Percentiles rank a stretch among this genome's conserved stretches.
Evolutionary conservation across 768 basidiomycete genomes (phyloP).

Genomic region (Trametes meyenii): DNA sequence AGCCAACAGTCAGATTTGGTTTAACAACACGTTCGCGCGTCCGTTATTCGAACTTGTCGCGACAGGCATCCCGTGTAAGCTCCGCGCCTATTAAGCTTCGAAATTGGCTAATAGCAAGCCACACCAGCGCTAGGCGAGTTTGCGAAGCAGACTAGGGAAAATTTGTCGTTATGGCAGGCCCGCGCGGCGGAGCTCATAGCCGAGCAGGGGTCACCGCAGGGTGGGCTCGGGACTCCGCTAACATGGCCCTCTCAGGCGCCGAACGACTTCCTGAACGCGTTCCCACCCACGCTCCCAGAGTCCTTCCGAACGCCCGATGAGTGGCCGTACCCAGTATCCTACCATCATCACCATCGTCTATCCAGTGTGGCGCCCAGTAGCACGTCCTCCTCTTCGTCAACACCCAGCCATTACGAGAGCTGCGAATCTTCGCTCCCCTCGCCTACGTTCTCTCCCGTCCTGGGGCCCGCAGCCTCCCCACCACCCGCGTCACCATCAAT

Average conservation of each 20-base stretch:
- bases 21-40: slow-evolving; percentile 79
- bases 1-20: slow-evolving; percentile 86
- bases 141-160: slow-evolving; percentile 65
- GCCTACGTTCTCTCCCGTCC: slow-evolving; percentile 21
- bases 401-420: slow-evolving; percentile 30
- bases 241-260: slow-evolving; percentile 37
- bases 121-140: slow-evolving; percentile 67
- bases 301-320: slow-evolving; percentile 36
- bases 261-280: slow-evolving; percentile 52
- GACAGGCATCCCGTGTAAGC: slow-evolving; percentile 71
- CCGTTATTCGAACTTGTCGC: slow-evolving; percentile 82
- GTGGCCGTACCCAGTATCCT: slow-evolving; percentile 25
- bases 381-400: slow-evolving; percentile 25
- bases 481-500: slow-evolving; percentile 15
- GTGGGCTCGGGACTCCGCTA: slow-evolving; percentile 13
- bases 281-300: slow-evolving; percentile 58
- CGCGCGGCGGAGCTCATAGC: slow-evolving; percentile 46
- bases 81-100: slow-evolving; percentile 14
- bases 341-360: slow-evolving; percentile 20
- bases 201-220: slow-evolving; percentile 11
- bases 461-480: slow-evolving; percentile 3
- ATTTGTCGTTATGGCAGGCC: slow-evolving; percentile 70
- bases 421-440: slow-evolving; percentile 32
- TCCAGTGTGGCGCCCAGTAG: slow-evolving; percentile 20
- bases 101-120: not conserved